These are phyloP conservation scores for Ceratocystis diversiconidia DNA, from an alignment of 2,329 filamentous ascomycete genomes.

Conservation along the genomic window DNA sequence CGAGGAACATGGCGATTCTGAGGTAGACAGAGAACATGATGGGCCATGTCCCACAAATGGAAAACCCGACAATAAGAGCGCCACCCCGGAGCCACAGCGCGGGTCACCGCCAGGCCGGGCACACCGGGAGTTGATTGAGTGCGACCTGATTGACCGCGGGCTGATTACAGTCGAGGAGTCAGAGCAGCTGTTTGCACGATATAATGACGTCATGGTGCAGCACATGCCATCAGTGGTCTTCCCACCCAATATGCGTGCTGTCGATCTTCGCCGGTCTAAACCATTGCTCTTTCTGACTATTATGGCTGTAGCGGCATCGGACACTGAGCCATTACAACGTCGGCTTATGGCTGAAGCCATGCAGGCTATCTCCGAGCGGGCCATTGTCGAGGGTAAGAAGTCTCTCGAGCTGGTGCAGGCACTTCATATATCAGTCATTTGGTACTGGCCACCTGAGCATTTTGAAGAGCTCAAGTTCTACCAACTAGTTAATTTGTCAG, in stretches of 20 bases:
- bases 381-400: slow-evolving; percentile 65
- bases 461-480: slow-evolving; percentile 85
- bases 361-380: slow-evolving; percentile 56
- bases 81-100: slow-evolving; percentile 16
- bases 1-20: background rate
- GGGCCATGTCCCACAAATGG: background rate
- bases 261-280: slow-evolving; percentile 42
- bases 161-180: slow-evolving; percentile 43
- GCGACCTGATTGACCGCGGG: slow-evolving; percentile 45
- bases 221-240: slow-evolving; percentile 52
- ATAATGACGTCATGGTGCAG: slow-evolving; percentile 43
- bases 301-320: slow-evolving; percentile 50
- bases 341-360: slow-evolving; percentile 55
- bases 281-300: slow-evolving; percentile 58
- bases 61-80: background rate
- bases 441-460: slow-evolving; percentile 73
- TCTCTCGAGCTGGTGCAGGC: slow-evolving; percentile 71
- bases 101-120: slow-evolving; percentile 15
- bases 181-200: slow-evolving; percentile 40
- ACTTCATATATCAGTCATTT: slow-evolving; percentile 59
- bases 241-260: slow-evolving; percentile 36
- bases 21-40: background rate
- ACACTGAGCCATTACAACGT: slow-evolving; percentile 42
- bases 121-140: slow-evolving; percentile 9
- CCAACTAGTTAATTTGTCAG: slow-evolving; percentile 67